Conservation (phyloP, 306 rosid species). For the Aeschynomene evenia region DNA sequence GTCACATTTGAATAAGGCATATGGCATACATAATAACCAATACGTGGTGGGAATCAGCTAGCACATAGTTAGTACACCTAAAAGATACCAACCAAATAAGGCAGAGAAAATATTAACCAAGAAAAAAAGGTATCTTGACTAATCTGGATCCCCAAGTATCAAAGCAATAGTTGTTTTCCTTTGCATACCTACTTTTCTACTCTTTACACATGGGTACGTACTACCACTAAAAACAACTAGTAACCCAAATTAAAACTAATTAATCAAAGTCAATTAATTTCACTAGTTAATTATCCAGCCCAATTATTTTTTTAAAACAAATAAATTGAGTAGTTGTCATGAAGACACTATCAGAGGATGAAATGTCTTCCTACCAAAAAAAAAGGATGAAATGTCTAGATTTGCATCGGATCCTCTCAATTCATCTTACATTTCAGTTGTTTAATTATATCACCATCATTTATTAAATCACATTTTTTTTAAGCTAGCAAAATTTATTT, state of each 20-base stretch:
- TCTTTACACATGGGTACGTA: conserved; percentile 10
- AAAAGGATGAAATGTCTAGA: too few species aligned
- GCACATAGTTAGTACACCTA: background rate
- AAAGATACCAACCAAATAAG: background rate
- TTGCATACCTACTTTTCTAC: conserved; percentile 16
- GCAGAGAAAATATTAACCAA: background rate
- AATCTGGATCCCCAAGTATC: background rate
- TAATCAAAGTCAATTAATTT: conserved; percentile 25
- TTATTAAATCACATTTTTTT: too few species aligned
- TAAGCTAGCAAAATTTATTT: too few species aligned
- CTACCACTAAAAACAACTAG: background rate
- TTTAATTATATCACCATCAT: too few species aligned
- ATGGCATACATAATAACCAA: conserved; percentile 2
- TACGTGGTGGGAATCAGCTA: background rate
- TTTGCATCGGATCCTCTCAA: too few species aligned
- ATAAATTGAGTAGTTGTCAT: too few species aligned
- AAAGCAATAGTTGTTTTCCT: background rate
- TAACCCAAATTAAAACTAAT: background rate
- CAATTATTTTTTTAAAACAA: too few species aligned
- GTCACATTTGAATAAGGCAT: background rate
- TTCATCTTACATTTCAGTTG: too few species aligned
- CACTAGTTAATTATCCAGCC: background rate
- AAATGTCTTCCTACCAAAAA: too few species aligned
- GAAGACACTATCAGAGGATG: too few species aligned
- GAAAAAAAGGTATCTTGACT: background rate